phyloP scores from a whole-genome alignment of 805 yeast species.

The Pichia occidentalis region DNA sequence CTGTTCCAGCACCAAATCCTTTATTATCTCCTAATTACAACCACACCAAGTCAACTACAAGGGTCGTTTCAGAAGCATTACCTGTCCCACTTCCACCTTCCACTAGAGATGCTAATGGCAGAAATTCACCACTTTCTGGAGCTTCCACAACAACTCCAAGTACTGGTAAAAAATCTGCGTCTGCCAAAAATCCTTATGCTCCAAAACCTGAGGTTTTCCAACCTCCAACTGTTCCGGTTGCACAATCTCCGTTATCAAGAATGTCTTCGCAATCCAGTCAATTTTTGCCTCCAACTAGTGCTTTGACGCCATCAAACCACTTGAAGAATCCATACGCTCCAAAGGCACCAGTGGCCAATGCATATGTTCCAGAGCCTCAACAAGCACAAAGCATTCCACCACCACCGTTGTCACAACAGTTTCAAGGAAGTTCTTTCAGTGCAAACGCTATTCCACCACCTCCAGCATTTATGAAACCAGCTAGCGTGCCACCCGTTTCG shows the following conservation, averaged over 20 bases:
- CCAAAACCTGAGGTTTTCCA: constrained; percentile 26
- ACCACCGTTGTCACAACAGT: constrained; percentile 5
- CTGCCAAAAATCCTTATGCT: constrained; percentile 30
- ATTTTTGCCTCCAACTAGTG: constrained; percentile 11
- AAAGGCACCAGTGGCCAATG: constrained; percentile 4
- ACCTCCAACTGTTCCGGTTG: constrained; percentile 18
- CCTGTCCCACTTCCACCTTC: constrained; percentile 29
- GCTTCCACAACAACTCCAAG: background rate
- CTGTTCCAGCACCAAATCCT: constrained; percentile 17
- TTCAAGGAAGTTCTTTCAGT: constrained; percentile 4
- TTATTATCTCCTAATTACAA: constrained; percentile 9
- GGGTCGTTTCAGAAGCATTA: constrained; percentile 27
- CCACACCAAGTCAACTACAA: constrained; percentile 13
- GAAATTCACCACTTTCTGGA: constrained; percentile 1
- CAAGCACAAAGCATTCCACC: too few relatives aligned
- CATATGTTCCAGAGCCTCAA: constrained; percentile 14
- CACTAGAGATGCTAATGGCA: constrained; percentile 3
- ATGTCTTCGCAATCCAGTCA: constrained; percentile 4
- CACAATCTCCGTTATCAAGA: constrained; percentile 13
- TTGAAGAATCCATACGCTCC: constrained; percentile 9
- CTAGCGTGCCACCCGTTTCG: constrained; percentile 18
- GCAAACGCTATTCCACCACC: constrained; percentile 16
- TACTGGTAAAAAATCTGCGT: background rate
- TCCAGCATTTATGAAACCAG: constrained; percentile 6
- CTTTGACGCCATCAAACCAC: too few relatives aligned